A percentile compares a stretch with the other conserved stretches of the same genome.
phyloP scores from a whole-genome alignment of 2,329 filamentous ascomycete genomes.

The Whalleya microplaca region DNA sequence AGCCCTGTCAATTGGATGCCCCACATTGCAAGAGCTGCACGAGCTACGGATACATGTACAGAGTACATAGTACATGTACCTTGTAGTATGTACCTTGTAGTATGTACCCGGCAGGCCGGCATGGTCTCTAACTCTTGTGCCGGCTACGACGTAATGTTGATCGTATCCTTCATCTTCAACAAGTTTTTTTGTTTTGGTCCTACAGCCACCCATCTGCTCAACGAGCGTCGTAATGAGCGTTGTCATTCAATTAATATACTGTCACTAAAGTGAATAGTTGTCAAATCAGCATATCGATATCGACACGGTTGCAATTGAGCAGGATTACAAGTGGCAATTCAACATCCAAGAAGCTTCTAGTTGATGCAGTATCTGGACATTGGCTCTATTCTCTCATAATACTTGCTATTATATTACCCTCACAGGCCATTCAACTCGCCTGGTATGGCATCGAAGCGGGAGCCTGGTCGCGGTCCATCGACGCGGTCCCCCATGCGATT shows the following conservation, averaged over 20 bases:
- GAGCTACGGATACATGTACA: too few species aligned
- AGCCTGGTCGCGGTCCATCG: constrained; percentile 17
- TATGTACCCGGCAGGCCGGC: too few species aligned
- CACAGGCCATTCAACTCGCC: neutral
- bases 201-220: neutral
- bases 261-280: too few species aligned
- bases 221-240: too few species aligned
- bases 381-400: neutral
- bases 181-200: neutral
- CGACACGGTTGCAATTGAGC: neutral
- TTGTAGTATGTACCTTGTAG: too few species aligned
- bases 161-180: neutral
- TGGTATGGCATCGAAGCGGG: constrained; percentile 18
- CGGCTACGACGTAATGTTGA: neutral
- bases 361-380: neutral
- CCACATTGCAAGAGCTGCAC: neutral
- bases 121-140: neutral
- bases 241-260: neutral
- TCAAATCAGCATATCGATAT: neutral
- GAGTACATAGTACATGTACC: too few species aligned
- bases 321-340: neutral
- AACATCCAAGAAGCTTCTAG: neutral
- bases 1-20: neutral
- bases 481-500: constrained; percentile 62
- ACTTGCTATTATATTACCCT: neutral